Base-by-base conservation (phyloP, 768 basidiomycete species). In the Lentinus brumalis region DNA sequence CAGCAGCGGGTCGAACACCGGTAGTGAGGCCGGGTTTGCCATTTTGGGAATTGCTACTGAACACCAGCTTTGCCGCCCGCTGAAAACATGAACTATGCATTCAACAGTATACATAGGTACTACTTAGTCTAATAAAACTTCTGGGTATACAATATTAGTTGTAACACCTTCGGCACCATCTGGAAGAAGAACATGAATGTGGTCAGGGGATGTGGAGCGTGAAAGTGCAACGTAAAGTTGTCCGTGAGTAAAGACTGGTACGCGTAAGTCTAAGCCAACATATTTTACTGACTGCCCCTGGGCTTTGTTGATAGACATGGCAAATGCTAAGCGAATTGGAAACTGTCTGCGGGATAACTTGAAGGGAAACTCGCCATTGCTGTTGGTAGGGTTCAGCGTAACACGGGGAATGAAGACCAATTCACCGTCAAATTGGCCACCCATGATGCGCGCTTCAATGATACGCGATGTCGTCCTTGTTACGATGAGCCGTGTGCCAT, bases 141-240 rank as follows among this genome's bases (percentile, higher is more conserved):
- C 56, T 15, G 31, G 49, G 39, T 57, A 57, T 15, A 57, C 56
- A 11, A 57, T 50, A 21, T 57, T 39, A 10, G 46, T 50, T 16
- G 9, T 29, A 12, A 5, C 38, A 18, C 41, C 38, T 4, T 1
- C 1, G 15, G 44, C 1, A 14, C 35, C 29, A 39, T 12, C 29
- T n/a, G 56, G 57, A 1, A 62, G 53, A 26, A 77, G 56, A 32
- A 76, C 65, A 32, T 73, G 69, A 5, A 79, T 69, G 16, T 68
- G 57, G 11, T 60, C 6, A 2, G 50, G 40, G 21, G 73, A 73
- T 38, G 76, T 80, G 9, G 64, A 66, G 8, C 76, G 67, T 31
- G 78, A 80, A 0, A 81, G 63, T 4, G 78, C 78, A 56, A 80
- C 77, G 73, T 82, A 78, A 1, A 80, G 72, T 65, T 79, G 79